phyloP scores from a whole-genome alignment of 352 stramenopile species.

The Phytophthora multivora region DNA sequence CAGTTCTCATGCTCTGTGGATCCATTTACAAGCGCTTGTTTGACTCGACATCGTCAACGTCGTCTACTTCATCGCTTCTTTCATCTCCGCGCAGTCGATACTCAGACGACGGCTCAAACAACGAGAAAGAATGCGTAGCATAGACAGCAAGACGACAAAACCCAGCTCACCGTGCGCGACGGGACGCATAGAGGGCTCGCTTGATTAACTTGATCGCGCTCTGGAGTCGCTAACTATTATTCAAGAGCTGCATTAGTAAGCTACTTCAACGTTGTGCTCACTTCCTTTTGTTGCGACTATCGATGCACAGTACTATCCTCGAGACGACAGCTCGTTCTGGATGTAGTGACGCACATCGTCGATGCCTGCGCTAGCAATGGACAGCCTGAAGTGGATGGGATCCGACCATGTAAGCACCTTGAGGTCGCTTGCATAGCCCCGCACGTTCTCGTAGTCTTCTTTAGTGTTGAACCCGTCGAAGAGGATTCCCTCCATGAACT shows the following conservation, averaged over 20 bases:
- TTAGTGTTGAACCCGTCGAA: constrained; percentile 89
- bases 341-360: constrained; percentile 78
- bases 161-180: constrained; percentile 24
- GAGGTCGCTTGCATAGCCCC: constrained; percentile 62
- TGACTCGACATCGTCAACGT: constrained; percentile 51
- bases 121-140: constrained; percentile 57
- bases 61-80: constrained; percentile 46
- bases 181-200: constrained; percentile 25
- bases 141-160: constrained; percentile 36
- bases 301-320: constrained; percentile 12
- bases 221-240: constrained; percentile 42
- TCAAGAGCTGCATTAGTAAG: constrained; percentile 42
- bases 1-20: constrained; percentile 66
- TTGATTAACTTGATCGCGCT: constrained; percentile 20
- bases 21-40: constrained; percentile 52
- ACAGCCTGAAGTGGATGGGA: constrained; percentile 80
- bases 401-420: constrained; percentile 86
- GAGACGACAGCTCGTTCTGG: constrained; percentile 56
- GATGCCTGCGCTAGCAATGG: constrained; percentile 63
- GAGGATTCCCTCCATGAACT: constrained; percentile 82
- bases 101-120: constrained; percentile 52
- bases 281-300: neutral
- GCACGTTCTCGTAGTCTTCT: constrained; percentile 84
- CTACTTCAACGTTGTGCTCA: constrained; percentile 16
- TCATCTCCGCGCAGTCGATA: constrained; percentile 56